These are phyloP conservation scores for Fragaria iinumae DNA, from an alignment of 306 rosid genomes.

Conservation along the genomic window DNA sequence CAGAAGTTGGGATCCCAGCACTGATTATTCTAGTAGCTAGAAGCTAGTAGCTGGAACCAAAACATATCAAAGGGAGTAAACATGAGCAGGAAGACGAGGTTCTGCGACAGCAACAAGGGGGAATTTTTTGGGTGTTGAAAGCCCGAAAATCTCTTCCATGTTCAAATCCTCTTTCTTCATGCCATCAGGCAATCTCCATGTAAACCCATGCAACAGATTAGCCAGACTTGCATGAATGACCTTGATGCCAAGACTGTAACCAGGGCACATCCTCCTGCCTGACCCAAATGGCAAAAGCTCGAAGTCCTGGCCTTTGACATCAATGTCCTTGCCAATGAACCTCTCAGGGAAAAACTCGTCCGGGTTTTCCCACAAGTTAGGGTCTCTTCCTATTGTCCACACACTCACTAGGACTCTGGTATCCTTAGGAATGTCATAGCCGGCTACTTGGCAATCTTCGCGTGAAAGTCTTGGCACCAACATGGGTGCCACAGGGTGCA, in stretches of 20 bases:
- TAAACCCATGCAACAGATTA: conserved; percentile 75
- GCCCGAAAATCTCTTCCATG: conserved; percentile 74
- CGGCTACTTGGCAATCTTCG: conserved; percentile 45
- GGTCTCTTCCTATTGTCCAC: conserved; percentile 73
- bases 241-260: conserved; percentile 69
- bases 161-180: conserved; percentile 50
- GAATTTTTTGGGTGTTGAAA: conserved; percentile 55
- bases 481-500: conserved; percentile 88
- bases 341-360: conserved; percentile 63
- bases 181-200: conserved; percentile 51
- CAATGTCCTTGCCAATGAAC: conserved; percentile 49
- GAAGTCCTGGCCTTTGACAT: conserved; percentile 67
- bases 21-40: conserved; percentile 3
- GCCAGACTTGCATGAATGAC: conserved; percentile 77
- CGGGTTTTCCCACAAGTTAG: conserved; percentile 64
- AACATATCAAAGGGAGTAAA: conserved; percentile 32
- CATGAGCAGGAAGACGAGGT: conserved; percentile 63
- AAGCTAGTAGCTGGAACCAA: background rate
- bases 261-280: conserved; percentile 91
- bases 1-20: background rate
- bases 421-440: conserved; percentile 70
- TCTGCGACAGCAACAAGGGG: conserved; percentile 43
- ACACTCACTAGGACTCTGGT: conserved; percentile 47
- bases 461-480: conserved; percentile 52
- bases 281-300: conserved; percentile 85